Conservation (phyloP, 2,329 filamentous ascomycete species). For the Cladorrhinum sp. region DNA sequence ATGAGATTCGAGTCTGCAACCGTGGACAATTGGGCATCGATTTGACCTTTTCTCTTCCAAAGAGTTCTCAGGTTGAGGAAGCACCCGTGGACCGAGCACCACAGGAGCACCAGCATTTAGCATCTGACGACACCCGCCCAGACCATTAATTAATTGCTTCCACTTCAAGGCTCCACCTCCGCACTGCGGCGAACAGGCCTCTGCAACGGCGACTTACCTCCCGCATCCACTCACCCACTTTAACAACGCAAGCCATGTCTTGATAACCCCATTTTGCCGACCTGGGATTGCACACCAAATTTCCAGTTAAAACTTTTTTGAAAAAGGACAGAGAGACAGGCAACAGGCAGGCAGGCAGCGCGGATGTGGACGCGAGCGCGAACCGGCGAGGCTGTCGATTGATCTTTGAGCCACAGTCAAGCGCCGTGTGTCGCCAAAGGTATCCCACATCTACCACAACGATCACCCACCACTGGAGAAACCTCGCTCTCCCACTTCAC, state of each 20-base stretch:
- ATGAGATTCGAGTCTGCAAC: not conserved
- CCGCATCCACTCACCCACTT: slow-evolving; percentile 2
- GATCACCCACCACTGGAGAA: not conserved
- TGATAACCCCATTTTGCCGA: slow-evolving; percentile 4
- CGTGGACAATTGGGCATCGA: not conserved
- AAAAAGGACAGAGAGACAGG: not conserved
- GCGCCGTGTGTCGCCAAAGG: not conserved
- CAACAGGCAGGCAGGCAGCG: not conserved
- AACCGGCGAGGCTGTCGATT: slow-evolving; percentile 6
- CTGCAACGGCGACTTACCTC: slow-evolving; percentile 9
- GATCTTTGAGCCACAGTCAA: not conserved
- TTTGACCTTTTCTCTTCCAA: not conserved
- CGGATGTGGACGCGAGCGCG: not conserved
- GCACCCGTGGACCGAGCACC: not conserved
- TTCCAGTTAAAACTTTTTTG: not conserved
- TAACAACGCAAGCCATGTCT: slow-evolving; percentile 8
- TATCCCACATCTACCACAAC: not conserved
- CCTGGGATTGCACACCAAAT: not conserved
- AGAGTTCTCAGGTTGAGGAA: not conserved
- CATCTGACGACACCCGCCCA: slow-evolving; percentile 3
- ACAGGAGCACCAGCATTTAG: not conserved
- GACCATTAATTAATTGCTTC: not conserved
- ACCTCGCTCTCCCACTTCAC: not conserved
- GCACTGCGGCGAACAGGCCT: slow-evolving; percentile 6
- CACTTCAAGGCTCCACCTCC: slow-evolving; percentile 1